A percentile compares a stretch with the other conserved stretches of the same genome.
These are phyloP conservation scores for Tuber magnatum DNA, from an alignment of 495 filamentous ascomycete genomes.

Conservation along the genomic window DNA sequence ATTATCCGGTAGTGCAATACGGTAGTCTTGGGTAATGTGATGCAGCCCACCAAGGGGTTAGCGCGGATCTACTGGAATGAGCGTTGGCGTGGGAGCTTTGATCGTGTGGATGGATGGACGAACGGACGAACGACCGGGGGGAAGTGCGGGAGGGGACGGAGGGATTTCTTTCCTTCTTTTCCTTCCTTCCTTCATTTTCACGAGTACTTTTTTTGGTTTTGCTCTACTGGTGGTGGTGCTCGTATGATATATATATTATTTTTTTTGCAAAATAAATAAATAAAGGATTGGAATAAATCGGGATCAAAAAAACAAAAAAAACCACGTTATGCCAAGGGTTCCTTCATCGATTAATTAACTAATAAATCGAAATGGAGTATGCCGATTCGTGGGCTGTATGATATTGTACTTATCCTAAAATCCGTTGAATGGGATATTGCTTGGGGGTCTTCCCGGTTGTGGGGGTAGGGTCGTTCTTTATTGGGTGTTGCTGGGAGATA, in stretches of 20 bases:
- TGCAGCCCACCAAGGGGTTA: too few relatives aligned
- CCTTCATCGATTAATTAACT: not conserved
- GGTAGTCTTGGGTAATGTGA: not conserved
- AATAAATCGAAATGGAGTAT: not conserved
- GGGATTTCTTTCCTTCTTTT: not conserved
- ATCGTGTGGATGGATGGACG: not conserved
- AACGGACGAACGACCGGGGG: not conserved
- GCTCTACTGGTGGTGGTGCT: not conserved
- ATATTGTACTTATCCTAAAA: not conserved
- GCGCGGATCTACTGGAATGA: not conserved
- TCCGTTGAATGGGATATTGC: not conserved
- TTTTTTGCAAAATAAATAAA: too few relatives aligned
- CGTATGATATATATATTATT: constrained; percentile 21
- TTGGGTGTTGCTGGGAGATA: not conserved
- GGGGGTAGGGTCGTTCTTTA: not conserved
- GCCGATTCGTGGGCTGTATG: not conserved
- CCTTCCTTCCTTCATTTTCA: not conserved
- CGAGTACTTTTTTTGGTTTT: constrained; percentile 4
- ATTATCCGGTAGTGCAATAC: not conserved
- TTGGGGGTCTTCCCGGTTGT: not conserved
- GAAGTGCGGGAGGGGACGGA: not conserved
- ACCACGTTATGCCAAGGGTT: not conserved
- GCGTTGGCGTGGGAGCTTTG: too few relatives aligned
- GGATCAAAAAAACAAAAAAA: not conserved
- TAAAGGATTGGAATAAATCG: not conserved